phyloP scores from a whole-genome alignment of 139 green algal genomes.

The Gonium pectorale region DNA sequence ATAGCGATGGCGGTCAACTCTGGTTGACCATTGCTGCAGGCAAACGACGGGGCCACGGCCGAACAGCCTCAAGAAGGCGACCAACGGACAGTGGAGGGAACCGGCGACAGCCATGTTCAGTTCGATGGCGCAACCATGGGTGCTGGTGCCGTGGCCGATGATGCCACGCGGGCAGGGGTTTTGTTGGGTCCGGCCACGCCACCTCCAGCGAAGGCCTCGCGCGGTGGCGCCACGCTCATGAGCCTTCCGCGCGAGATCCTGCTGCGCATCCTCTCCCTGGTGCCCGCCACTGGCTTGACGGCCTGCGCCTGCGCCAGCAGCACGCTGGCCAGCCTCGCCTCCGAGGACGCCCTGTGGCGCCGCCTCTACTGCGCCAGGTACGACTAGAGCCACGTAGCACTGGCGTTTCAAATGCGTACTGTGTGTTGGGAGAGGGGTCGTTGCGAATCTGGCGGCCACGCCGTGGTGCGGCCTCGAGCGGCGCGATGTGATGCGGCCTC shows the following conservation, averaged over 20 bases:
- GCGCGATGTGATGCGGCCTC: no score
- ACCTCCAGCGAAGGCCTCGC: not conserved
- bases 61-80: not conserved
- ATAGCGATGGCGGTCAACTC: no score
- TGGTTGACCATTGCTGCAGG: not conserved
- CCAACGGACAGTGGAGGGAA: not conserved
- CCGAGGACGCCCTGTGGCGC: slow-evolving; percentile 16
- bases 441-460: no score
- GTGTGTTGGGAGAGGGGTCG: no score
- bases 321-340: not conserved
- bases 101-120: not conserved
- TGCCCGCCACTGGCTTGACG: not conserved
- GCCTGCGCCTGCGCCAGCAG: not conserved
- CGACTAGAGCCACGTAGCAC: not conserved
- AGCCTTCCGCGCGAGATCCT: slow-evolving; percentile 14
- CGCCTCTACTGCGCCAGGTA: not conserved
- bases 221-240: not conserved
- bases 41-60: not conserved
- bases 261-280: not conserved
- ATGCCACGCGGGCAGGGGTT: not conserved
- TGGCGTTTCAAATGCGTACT: no score
- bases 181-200: not conserved
- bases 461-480: no score
- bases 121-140: not conserved
- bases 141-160: not conserved